Evolutionary conservation across 108 stramenopile species (phyloP).

Genomic region (Aurantiochytrium sp.): DNA sequence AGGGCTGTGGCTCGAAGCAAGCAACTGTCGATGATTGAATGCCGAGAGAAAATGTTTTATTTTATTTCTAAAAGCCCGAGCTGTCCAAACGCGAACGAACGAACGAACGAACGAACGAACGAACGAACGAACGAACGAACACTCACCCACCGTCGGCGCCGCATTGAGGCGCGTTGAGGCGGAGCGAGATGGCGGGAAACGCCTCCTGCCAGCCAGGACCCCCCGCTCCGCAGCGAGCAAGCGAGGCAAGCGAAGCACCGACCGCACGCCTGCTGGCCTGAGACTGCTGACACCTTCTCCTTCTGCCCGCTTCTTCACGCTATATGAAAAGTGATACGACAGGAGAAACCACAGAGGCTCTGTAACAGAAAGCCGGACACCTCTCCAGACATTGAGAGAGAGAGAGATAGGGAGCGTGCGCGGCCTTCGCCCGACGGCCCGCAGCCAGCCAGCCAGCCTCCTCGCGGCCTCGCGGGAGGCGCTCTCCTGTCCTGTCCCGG

Average conservation of each 20-base stretch:
- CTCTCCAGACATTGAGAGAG: too few relatives aligned
- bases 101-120: neutral
- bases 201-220: neutral
- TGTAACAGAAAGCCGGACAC: neutral
- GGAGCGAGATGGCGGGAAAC: neutral
- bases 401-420: too few relatives aligned
- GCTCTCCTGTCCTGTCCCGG: too few relatives aligned
- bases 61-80: neutral
- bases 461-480: too few relatives aligned
- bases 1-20: too few relatives aligned
- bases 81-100: too few relatives aligned
- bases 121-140: neutral
- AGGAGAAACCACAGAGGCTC: neutral
- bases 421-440: too few relatives aligned
- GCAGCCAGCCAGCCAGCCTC: too few relatives aligned
- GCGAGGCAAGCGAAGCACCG: neutral
- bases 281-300: neutral
- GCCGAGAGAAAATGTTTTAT: too few relatives aligned
- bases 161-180: neutral
- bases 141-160: neutral
- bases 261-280: neutral
- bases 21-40: too few relatives aligned
- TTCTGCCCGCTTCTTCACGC: too few relatives aligned
- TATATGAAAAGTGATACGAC: neutral
- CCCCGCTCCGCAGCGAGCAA: neutral